These are phyloP conservation scores for Gossypium arboreum DNA, from an alignment of 345 rosid genomes.

Conservation along the genomic window DNA sequence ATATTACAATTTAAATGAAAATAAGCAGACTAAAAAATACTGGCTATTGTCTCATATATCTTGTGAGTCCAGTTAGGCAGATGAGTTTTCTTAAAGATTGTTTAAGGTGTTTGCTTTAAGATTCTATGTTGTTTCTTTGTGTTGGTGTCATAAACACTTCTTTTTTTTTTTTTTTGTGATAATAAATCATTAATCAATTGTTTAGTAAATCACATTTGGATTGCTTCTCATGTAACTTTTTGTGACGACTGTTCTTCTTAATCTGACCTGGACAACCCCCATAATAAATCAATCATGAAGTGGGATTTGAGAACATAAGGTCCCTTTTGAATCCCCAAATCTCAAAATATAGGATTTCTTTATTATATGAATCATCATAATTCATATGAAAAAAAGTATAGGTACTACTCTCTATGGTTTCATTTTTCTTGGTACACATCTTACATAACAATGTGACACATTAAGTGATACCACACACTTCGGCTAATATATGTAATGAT, in stretches of 20 bases:
- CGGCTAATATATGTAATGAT: no score
- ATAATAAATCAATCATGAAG: no score
- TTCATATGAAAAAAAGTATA: background rate
- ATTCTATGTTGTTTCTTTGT: background rate
- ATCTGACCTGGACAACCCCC: background rate
- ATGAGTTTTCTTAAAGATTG: slow-evolving; percentile 10
- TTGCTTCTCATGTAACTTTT: background rate
- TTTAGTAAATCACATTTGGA: background rate
- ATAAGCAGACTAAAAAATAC: background rate
- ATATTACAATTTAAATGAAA: background rate
- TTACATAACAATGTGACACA: no score
- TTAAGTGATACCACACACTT: no score
- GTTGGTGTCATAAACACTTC: background rate
- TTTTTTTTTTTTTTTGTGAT: background rate
- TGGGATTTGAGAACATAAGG: background rate
- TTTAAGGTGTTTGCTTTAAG: slow-evolving; percentile 9
- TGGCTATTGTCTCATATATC: background rate
- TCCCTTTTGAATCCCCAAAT: background rate
- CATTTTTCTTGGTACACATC: no score
- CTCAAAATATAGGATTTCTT: no score
- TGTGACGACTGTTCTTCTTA: background rate
- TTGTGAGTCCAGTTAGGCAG: background rate
- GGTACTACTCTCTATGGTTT: no score
- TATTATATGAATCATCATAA: no score
- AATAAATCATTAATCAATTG: no score